These are phyloP conservation scores for Leccinellum rugosiceps DNA, from an alignment of 768 basidiomycete species.

Conservation along the genomic window DNA sequence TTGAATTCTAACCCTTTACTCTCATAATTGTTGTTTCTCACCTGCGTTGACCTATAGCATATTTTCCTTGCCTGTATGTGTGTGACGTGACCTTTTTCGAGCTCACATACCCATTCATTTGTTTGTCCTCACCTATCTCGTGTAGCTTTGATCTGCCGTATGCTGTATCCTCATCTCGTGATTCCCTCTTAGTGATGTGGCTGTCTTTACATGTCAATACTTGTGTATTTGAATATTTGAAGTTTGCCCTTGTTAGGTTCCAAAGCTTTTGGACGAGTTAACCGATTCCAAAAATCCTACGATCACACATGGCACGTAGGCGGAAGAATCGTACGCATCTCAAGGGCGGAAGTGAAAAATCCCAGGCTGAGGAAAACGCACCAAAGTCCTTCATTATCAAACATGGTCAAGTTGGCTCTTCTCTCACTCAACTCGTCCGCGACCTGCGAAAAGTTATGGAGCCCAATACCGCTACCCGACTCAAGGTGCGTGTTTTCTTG, in stretches of 20 bases:
- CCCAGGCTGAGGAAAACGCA: constrained; percentile 34
- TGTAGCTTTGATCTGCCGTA: constrained; percentile 31
- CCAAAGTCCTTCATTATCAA: constrained; percentile 98
- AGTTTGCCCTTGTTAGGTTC: background rate
- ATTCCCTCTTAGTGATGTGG: constrained; percentile 8
- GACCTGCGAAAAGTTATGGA: constrained; percentile 97
- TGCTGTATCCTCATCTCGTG: constrained; percentile 27
- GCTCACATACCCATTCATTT: constrained; percentile 10
- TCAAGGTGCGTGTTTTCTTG: constrained; percentile 55
- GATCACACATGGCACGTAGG: constrained; percentile 53
- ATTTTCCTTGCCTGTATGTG: constrained; percentile 9
- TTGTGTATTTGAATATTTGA: constrained; percentile 9
- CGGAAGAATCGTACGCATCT: constrained; percentile 82
- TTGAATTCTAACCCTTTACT: constrained; percentile 58
- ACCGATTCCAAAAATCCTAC: constrained; percentile 3
- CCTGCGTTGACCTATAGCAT: constrained; percentile 28
- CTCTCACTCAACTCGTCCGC: constrained; percentile 83
- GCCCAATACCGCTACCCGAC: constrained; percentile 90
- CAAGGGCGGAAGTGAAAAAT: constrained; percentile 48
- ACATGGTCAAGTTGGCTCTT: constrained; percentile 88
- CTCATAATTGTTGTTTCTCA: constrained; percentile 7
- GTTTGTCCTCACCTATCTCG: constrained; percentile 1
- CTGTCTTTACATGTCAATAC: constrained; percentile 1
- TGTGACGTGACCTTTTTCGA: background rate
- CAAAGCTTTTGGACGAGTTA: too few relatives aligned